Conservation (phyloP, 371 early-diverging fungal genomes). For the Nematocida homosporus region DNA sequence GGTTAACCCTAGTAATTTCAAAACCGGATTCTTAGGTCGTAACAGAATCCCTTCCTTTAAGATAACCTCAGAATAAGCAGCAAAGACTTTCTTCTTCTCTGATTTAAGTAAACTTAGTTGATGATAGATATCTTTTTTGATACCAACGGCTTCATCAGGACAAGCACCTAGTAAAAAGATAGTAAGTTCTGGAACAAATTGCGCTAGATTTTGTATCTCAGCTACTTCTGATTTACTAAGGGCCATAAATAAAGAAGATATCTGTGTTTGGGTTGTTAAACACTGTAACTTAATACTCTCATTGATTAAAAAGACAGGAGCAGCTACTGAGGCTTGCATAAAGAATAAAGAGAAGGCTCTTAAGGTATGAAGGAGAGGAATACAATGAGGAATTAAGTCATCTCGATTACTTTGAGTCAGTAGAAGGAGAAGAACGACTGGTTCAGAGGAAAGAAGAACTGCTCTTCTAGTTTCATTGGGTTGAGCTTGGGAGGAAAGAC, state of each 20-base stretch:
- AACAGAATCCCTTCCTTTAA: constrained; percentile 53
- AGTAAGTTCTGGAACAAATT: constrained; percentile 52
- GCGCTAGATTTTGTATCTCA: constrained; percentile 19
- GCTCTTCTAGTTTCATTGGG: constrained; percentile 26
- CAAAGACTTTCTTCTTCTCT: constrained; percentile 51
- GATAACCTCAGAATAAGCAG: constrained; percentile 49
- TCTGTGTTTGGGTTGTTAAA: constrained; percentile 55
- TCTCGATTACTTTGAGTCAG: constrained; percentile 30
- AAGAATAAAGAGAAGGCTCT: constrained; percentile 32
- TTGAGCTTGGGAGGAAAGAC: background rate
- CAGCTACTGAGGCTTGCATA: constrained; percentile 12
- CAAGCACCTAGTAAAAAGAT: constrained; percentile 52
- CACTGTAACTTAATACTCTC: constrained; percentile 57
- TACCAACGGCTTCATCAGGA: constrained; percentile 50
- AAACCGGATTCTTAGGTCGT: constrained; percentile 46
- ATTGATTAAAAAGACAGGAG: constrained; percentile 27
- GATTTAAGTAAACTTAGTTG: constrained; percentile 47
- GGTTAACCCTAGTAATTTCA: constrained; percentile 46
- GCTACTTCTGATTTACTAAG: constrained; percentile 3
- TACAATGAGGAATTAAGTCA: background rate
- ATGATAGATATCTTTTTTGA: constrained; percentile 56
- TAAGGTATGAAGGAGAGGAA: constrained; percentile 14
- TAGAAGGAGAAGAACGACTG: constrained; percentile 39
- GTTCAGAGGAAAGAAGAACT: constrained; percentile 48
- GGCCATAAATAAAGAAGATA: constrained; percentile 35